These are phyloP conservation scores for Wallacemonas sp. DNA, from an alignment of 208 protist species.

Conservation along the genomic window DNA sequence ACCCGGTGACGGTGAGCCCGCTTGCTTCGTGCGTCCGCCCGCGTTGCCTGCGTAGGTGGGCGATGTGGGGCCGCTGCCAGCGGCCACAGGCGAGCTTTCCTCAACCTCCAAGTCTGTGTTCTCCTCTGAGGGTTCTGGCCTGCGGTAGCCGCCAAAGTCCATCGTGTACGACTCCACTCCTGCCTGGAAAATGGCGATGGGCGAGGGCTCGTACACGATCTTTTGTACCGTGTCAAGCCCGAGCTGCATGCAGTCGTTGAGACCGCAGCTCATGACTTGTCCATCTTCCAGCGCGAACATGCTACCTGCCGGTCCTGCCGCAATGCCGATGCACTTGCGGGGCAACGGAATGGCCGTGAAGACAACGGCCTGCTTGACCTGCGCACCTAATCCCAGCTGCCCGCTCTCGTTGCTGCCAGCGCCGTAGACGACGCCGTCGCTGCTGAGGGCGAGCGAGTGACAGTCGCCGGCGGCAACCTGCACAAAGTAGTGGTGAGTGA, in stretches of 20 bases:
- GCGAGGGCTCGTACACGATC: conserved; percentile 50
- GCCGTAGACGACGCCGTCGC: conserved; percentile 81
- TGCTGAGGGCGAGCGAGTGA: conserved; percentile 83
- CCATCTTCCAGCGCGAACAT: conserved; percentile 86
- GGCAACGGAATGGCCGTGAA: conserved; percentile 74
- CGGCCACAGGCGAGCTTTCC: neutral
- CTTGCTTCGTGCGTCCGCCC: too few relatives aligned
- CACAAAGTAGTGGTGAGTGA: conserved; percentile 78
- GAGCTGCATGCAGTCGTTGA: conserved; percentile 84
- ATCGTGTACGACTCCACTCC: conserved; percentile 85
- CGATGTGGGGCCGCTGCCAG: neutral
- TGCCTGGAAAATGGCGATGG: conserved; percentile 34
- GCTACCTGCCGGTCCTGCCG: conserved; percentile 71
- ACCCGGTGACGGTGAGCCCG: neutral
- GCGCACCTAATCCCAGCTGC: conserved; percentile 73
- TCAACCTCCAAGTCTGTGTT: neutral
- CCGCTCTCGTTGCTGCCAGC: conserved; percentile 82
- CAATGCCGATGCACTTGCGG: conserved; percentile 71
- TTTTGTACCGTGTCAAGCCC: conserved; percentile 56
- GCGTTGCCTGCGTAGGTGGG: neutral
- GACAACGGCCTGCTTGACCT: conserved; percentile 28
- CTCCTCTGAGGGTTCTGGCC: conserved; percentile 16
- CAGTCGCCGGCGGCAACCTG: conserved; percentile 79
- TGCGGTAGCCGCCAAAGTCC: conserved; percentile 74
- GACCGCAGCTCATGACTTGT: conserved; percentile 68